A percentile compares a stretch with the other conserved stretches of the same genome.
Evolutionary conservation across 2,329 filamentous ascomycete genomes (phyloP).

Genomic region (Aureobasidium sp.): DNA sequence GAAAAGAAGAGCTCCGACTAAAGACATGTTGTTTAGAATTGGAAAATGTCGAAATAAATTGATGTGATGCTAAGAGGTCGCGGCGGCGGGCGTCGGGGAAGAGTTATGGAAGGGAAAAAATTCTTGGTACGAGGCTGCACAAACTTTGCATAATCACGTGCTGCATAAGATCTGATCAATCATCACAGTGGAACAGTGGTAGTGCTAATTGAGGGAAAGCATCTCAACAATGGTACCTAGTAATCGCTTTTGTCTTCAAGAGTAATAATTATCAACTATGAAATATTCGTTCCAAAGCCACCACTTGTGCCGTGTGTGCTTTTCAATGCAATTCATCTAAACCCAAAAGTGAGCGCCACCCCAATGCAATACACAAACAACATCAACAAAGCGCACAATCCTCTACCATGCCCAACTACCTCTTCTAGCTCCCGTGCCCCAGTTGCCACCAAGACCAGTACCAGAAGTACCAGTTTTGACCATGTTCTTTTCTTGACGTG

Average conservation of each 20-base stretch:
- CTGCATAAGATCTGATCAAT: constrained; percentile 2
- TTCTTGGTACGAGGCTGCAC: constrained; percentile 7
- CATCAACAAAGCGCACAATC: neutral
- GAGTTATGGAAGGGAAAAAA: constrained; percentile 16
- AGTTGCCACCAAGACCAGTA: constrained; percentile 33
- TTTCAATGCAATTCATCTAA: neutral
- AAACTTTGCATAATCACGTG: constrained; percentile 6
- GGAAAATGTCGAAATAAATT: neutral
- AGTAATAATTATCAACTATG: constrained; percentile 7
- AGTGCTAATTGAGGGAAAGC: no score
- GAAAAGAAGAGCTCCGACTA: constrained; percentile 94
- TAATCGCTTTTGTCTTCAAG: neutral
- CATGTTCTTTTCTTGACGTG: constrained; percentile 83
- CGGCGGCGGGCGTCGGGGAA: neutral
- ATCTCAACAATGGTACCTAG: neutral
- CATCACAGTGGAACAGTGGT: no score
- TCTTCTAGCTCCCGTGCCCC: constrained; percentile 50
- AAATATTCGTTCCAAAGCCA: constrained; percentile 4
- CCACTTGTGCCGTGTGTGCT: neutral
- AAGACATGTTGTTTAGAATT: constrained; percentile 68
- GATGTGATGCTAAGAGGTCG: neutral
- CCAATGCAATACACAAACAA: constrained; percentile 2
- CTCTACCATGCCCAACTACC: constrained; percentile 52
- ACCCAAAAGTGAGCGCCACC: neutral
- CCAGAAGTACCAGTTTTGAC: constrained; percentile 31